Evolutionary conservation across 1,139 yeast genomes (phyloP), one percentile per base, ranked within the genome.

Genomic region (Geotrichum cucujoidarum): DNA sequence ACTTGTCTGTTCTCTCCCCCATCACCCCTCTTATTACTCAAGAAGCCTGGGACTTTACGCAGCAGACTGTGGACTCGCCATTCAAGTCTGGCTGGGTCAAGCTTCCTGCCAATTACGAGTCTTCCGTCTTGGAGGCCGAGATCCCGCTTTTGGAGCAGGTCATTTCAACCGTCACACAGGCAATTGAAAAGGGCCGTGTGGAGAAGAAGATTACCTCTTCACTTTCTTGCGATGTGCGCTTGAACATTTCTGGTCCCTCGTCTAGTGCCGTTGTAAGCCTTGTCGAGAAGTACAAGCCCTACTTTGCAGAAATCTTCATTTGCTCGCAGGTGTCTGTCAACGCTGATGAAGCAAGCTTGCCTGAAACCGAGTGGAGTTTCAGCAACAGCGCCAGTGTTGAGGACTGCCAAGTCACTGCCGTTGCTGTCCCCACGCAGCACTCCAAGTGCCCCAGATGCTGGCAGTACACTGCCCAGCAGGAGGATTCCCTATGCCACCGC

Each of bases 381-480:
- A 51, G 52, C 20, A 58, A 59, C n/a, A 46, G 55, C n/a, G 52
- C 61, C 2, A 57, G 52, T 0, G 52, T 70, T 4, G 68, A 64
- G 20, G 72, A 66, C 2, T 60, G 58, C 2, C 51, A 50, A 1
- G 56, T 77, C 2, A 54, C 56, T 1, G 65, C 78, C 4, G 58
- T 69, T 11, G 73, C 80, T 5, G 63, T 68, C 8, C 73, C 72
- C 3, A 76, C 88, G 0, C 55, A 66, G 0, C 61, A 68, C 4
- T 67, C 68, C 46, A 88, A 88, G 60, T 92, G 98, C 63, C 95
- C 95, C 1, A 75, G 98, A 61, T 92, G 98, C 65, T 92, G 98
- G 98, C 87, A 87, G 60, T 81, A 69, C 60, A 77, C 77, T 14
- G 72, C 95, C 0, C 64, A 63, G 0, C 59, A 55, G 0, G 80